Evolutionary conservation across 2,329 filamentous ascomycete genomes (phyloP), one percentile per base, ranked within the genome.

Genomic region (Neofusicoccum ribis): DNA sequence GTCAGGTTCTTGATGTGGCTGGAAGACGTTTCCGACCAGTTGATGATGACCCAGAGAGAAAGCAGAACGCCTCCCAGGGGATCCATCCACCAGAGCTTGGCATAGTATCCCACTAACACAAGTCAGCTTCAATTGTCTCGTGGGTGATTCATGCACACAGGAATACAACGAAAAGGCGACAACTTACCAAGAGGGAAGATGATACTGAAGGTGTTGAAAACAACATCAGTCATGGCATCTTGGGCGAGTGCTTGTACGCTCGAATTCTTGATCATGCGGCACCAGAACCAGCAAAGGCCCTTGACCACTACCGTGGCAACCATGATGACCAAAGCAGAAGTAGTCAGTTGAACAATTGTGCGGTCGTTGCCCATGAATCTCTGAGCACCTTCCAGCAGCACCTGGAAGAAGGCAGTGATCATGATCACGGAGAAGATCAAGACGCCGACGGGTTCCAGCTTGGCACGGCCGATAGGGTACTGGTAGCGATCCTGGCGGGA

Each of bases 201-300:
- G 72, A 96, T 95, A 68, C 90, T 93, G 72, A 95, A 94, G 0
- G 87, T 87, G 78, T 97, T 97, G 85, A 97, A 97, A 37, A 96
- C 88, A 34, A 97, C 91, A 72, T 96, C 91, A 0, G 91, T 84
- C 77, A 86, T 82, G 12, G 87, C 87, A 68, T 89, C 87, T 70
- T 89, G 86, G 0, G 87, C 87, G 69, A 96, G 81, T 1, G 92
- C 92, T 74, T 93, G 91, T 4, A 96, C 92, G 67, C 89, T 92
- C 2, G 90, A 93, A 75, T 96, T 96, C 70, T 88, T 91, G 69
- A 96, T 91, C 39, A 95, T 77, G 6, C 92, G 90, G 75, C 91
- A 96, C 91, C 91, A 96, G 44, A 96, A 73, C 91, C 91, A 97
- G 78, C 91, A 93, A 9, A 86, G 79, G 20, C 90, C 87, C 76